Percentiles rank a stretch among this genome's conserved stretches.
These are phyloP conservation scores for Pyrenophora tritici-repentis DNA, from an alignment of 2,329 filamentous ascomycete species.

Conservation along the genomic window DNA sequence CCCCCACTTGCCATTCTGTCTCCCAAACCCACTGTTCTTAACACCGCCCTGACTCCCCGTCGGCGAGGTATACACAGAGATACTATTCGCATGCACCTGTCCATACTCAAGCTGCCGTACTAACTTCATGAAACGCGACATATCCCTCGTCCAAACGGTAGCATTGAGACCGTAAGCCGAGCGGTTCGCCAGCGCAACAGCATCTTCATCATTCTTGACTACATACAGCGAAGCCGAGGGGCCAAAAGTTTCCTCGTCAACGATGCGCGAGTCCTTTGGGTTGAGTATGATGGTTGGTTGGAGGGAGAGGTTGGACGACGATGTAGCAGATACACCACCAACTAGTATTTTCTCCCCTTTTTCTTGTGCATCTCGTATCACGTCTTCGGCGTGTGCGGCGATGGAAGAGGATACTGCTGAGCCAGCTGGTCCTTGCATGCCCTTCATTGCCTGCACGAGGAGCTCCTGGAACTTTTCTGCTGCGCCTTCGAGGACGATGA, in stretches of 20 bases:
- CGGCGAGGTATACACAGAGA: conserved; percentile 53
- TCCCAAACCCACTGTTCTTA: conserved; percentile 53
- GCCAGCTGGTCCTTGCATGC: conserved; percentile 44
- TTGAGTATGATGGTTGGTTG: conserved; percentile 61
- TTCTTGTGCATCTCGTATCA: conserved; percentile 51
- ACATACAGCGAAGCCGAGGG: conserved; percentile 71
- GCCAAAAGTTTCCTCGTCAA: conserved; percentile 74
- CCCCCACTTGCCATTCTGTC: conserved; percentile 50
- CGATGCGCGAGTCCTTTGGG: conserved; percentile 66
- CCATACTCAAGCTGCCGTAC: conserved; percentile 53
- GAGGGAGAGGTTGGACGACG: conserved; percentile 28
- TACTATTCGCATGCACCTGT: conserved; percentile 53
- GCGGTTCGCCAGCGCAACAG: conserved; percentile 76
- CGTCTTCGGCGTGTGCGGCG: conserved; percentile 38
- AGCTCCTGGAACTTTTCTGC: conserved; percentile 56
- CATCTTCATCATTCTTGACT: conserved; percentile 70
- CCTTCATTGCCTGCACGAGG: conserved; percentile 50
- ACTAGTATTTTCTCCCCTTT: conserved; percentile 61
- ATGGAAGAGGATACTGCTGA: conserved; percentile 43
- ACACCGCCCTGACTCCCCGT: conserved; percentile 52
- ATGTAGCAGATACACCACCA: conserved; percentile 37
- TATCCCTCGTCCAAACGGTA: conserved; percentile 67
- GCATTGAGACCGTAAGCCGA: conserved; percentile 76
- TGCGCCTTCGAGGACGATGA: conserved; percentile 63
- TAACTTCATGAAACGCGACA: conserved; percentile 57